Conservation (phyloP, 78 protist genomes). For the Chrysochromulina tobinii region DNA sequence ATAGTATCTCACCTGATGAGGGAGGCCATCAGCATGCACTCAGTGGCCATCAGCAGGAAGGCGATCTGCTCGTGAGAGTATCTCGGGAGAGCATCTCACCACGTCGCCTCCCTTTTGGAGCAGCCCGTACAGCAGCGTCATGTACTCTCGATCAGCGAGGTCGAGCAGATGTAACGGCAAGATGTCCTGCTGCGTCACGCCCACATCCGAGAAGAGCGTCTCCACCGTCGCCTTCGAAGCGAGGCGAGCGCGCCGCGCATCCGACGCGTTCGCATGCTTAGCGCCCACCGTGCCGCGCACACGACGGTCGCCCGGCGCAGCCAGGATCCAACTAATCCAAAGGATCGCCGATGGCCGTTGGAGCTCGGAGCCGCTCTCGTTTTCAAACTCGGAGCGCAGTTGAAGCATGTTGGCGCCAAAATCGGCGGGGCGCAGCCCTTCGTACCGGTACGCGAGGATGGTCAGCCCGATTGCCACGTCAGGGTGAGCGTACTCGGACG, state of each 20-base stretch:
- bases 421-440: neutral
- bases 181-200: neutral
- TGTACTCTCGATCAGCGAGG: conserved; percentile 54
- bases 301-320: neutral
- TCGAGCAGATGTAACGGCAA: conserved; percentile 39
- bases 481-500: conserved; percentile 59
- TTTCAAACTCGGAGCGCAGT: neutral
- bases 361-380: neutral
- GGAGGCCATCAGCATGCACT: conserved; percentile 38
- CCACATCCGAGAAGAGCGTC: no score
- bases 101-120: conserved; percentile 34
- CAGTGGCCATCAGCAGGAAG: conserved; percentile 55
- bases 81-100: neutral
- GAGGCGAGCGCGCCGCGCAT: no score
- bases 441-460: neutral
- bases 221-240: no score
- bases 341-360: neutral
- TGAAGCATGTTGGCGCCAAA: neutral
- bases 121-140: conserved; percentile 35
- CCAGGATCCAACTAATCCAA: neutral
- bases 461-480: conserved; percentile 66
- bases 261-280: no score
- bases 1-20: conserved; percentile 60
- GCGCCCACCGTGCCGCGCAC: conserved; percentile 1
- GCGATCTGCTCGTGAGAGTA: conserved; percentile 57